These are phyloP conservation scores for Solioccasus polychromus DNA, from an alignment of 768 basidiomycete species.

Conservation along the genomic window DNA sequence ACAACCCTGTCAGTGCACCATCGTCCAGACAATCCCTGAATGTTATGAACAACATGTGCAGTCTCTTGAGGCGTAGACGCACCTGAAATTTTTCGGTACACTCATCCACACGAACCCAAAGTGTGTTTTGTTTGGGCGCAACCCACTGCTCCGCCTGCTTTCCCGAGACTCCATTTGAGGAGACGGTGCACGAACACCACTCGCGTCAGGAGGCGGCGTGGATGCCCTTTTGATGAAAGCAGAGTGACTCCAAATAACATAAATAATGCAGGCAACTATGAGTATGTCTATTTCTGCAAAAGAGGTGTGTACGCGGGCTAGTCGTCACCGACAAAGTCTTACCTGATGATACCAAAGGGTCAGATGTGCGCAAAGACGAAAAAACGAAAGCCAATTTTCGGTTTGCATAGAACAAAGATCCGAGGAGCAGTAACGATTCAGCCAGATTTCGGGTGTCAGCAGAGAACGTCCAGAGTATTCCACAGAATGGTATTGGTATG, in stretches of 20 bases:
- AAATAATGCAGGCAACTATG: slow-evolving; percentile 51
- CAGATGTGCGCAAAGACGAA: slow-evolving; percentile 17
- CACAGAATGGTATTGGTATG: slow-evolving; percentile 42
- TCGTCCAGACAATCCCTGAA: slow-evolving; percentile 78
- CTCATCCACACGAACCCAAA: slow-evolving; percentile 88
- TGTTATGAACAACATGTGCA: slow-evolving; percentile 11
- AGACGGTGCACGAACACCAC: slow-evolving; percentile 28
- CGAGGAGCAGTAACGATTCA: slow-evolving; percentile 65
- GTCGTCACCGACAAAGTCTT: slow-evolving; percentile 12
- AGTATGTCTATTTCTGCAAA: slow-evolving; percentile 57
- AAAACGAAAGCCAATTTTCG: slow-evolving; percentile 32
- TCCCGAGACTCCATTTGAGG: slow-evolving; percentile 52
- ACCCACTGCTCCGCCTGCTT: slow-evolving; percentile 34
- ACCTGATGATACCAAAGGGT: slow-evolving; percentile 55
- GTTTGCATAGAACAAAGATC: slow-evolving; percentile 56
- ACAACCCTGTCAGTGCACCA: slow-evolving; percentile 77
- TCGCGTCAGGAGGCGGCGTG: slow-evolving; percentile 12
- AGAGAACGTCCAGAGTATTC: slow-evolving; percentile 43
- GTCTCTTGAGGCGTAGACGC: slow-evolving; percentile 11
- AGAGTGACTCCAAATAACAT: slow-evolving; percentile 61
- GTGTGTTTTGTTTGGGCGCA: slow-evolving; percentile 42
- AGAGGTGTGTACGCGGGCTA: slow-evolving; percentile 2
- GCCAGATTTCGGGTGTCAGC: slow-evolving; percentile 60
- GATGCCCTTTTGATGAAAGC: slow-evolving; percentile 34
- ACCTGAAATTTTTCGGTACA: slow-evolving; percentile 86